phyloP scores from a whole-genome alignment of 768 basidiomycete genomes.

The Xerocomellus chrysenteron region DNA sequence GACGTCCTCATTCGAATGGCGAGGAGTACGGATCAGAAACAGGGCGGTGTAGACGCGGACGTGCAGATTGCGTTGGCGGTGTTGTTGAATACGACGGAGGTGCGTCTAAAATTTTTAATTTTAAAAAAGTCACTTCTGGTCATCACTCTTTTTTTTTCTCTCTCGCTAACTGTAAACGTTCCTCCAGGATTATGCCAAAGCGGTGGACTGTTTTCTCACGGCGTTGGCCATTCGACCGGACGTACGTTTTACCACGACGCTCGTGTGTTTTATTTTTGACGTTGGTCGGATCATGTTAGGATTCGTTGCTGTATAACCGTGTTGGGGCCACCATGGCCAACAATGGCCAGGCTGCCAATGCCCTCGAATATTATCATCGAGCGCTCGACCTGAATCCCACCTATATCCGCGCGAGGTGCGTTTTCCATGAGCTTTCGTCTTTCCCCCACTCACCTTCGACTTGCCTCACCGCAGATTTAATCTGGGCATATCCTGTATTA shows the following conservation, averaged over 20 bases:
- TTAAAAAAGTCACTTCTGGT: not conserved
- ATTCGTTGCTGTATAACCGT: conserved; percentile 90
- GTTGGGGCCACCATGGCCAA: conserved; percentile 95
- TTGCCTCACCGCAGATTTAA: conserved; percentile 67
- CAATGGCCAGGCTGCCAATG: conserved; percentile 73
- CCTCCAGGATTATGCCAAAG: conserved; percentile 81
- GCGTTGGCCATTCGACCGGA: conserved; percentile 87
- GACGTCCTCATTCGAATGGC: conserved; percentile 84
- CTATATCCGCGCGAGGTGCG: conserved; percentile 85
- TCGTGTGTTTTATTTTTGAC: not conserved
- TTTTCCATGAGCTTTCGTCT: not conserved
- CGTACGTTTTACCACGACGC: conserved; percentile 41
- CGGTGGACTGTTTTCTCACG: conserved; percentile 90
- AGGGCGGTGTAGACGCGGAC: conserved; percentile 80
- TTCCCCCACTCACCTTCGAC: not conserved
- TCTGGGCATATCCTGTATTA: conserved; percentile 89
- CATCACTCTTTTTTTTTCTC: not conserved
- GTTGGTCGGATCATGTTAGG: conserved; percentile 42
- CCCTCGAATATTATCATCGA: conserved; percentile 82
- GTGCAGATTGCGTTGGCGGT: conserved; percentile 94
- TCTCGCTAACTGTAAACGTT: not conserved
- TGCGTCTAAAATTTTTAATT: conserved; percentile 28
- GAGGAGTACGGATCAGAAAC: conserved; percentile 43
- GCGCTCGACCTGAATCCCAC: conserved; percentile 86
- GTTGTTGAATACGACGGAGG: conserved; percentile 89